A percentile compares a stretch with the other conserved stretches of the same genome.
These are phyloP conservation scores for Pterula multifida DNA, from an alignment of 1,284 basidiomycete species.

Conservation along the genomic window DNA sequence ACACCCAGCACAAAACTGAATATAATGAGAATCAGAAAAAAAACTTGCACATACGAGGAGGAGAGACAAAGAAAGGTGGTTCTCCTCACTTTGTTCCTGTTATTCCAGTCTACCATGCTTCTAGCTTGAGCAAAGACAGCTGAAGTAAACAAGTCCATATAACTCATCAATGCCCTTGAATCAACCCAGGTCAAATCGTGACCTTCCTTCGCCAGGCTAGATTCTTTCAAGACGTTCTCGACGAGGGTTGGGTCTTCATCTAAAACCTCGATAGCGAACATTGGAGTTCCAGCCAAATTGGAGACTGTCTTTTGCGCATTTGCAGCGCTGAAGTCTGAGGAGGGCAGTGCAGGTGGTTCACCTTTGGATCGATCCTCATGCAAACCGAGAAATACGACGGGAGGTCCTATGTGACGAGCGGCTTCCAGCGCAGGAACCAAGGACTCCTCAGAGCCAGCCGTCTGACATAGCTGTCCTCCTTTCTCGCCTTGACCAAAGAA, in stretches of 20 bases:
- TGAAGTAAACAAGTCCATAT: constrained; percentile 46
- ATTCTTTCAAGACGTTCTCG: constrained; percentile 30
- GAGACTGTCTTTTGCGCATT: constrained; percentile 33
- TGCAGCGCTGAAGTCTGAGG: constrained; percentile 39
- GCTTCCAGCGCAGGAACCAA: constrained; percentile 33
- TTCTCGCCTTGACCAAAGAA: constrained; percentile 58
- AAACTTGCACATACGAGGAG: constrained; percentile 2
- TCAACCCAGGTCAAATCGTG: constrained; percentile 52
- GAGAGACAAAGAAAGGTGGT: too few species aligned
- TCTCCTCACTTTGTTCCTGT: constrained; percentile 56
- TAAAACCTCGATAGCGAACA: constrained; percentile 69
- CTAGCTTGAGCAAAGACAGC: constrained; percentile 67
- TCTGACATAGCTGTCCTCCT: constrained; percentile 29
- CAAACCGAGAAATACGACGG: constrained; percentile 55
- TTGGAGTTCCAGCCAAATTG: constrained; percentile 61
- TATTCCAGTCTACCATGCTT: constrained; percentile 85
- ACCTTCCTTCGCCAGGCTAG: constrained; percentile 24
- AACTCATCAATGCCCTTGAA: constrained; percentile 46
- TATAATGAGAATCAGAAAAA: constrained; percentile 6
- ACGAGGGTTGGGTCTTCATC: constrained; percentile 34
- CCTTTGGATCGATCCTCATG: constrained; percentile 36
- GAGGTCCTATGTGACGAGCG: constrained; percentile 44
- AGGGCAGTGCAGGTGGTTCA: constrained; percentile 35
- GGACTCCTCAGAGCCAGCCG: constrained; percentile 27
- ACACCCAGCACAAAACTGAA: constrained; percentile 81